phyloP scores from a whole-genome alignment of 331 rosid species.

The Phaseolus coccineus region DNA sequence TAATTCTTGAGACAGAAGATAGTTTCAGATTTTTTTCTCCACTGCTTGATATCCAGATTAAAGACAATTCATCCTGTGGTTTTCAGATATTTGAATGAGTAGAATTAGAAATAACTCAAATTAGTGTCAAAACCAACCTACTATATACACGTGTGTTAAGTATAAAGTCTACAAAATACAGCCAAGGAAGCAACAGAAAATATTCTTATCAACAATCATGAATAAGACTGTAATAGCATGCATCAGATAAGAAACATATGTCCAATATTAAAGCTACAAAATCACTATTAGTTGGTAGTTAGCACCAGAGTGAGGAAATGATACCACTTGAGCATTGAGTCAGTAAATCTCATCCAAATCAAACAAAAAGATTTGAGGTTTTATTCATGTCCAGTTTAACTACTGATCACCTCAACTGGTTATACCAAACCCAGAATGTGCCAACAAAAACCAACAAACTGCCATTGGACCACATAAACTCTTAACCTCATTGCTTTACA shows the following conservation, averaged over 20 bases:
- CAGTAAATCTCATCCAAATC: slow-evolving; percentile 26
- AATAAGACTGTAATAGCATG: slow-evolving; percentile 9
- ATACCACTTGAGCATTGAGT: slow-evolving; percentile 25
- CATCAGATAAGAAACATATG: slow-evolving; percentile 28
- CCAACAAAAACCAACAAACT: slow-evolving; percentile 34
- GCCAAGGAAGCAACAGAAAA: slow-evolving; percentile 21
- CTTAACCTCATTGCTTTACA: slow-evolving; percentile 14
- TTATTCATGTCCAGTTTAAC: not conserved
- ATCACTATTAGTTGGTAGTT: slow-evolving; percentile 8
- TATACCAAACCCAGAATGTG: slow-evolving; percentile 22
- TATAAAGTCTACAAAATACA: not conserved
- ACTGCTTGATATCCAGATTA: slow-evolving; percentile 90
- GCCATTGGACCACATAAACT: not conserved
- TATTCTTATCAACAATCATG: slow-evolving; percentile 2
- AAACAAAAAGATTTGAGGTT: not conserved
- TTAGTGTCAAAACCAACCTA: slow-evolving; percentile 13
- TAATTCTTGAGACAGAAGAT: slow-evolving; percentile 79
- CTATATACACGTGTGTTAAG: slow-evolving; percentile 1
- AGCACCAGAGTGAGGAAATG: slow-evolving; percentile 18
- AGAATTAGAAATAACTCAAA: slow-evolving; percentile 41
- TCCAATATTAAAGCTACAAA: slow-evolving; percentile 22
- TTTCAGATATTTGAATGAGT: slow-evolving; percentile 45
- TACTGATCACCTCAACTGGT: slow-evolving; percentile 16
- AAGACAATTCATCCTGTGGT: slow-evolving; percentile 82
- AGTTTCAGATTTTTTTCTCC: slow-evolving; percentile 88